phyloP scores from a whole-genome alignment of 768 basidiomycete species.

The Pilatotrama ljubarskyi region DNA sequence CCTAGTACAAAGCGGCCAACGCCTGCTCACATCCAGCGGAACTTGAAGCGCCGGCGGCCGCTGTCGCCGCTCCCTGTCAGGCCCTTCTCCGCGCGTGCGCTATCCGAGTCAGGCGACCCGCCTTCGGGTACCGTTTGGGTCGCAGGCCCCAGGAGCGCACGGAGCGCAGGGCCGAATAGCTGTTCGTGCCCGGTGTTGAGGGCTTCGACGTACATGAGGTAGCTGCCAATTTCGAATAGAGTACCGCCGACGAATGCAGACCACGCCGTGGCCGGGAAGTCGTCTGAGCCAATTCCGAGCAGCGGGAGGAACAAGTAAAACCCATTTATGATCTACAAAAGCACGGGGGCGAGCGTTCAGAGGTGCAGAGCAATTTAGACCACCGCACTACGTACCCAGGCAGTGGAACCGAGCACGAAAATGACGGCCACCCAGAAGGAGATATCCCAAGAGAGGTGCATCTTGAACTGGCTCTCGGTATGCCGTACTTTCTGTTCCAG shows the following conservation, averaged over 20 bases:
- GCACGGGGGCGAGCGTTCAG: background rate
- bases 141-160: slow-evolving; percentile 19
- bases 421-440: slow-evolving; percentile 30
- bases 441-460: slow-evolving; percentile 26
- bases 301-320: slow-evolving; percentile 55
- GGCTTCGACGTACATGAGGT: slow-evolving; percentile 55
- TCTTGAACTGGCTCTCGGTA: slow-evolving; percentile 20
- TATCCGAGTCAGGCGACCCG: background rate
- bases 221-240: slow-evolving; percentile 57
- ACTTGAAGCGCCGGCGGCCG: slow-evolving; percentile 1
- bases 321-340: slow-evolving; percentile 56
- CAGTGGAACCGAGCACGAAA: slow-evolving; percentile 26
- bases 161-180: slow-evolving; percentile 39
- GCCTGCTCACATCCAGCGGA: slow-evolving; percentile 30
- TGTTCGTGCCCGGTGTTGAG: slow-evolving; percentile 47
- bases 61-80: background rate
- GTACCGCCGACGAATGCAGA: slow-evolving; percentile 61
- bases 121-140: background rate
- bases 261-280: slow-evolving; percentile 36
- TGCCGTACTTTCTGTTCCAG: slow-evolving; percentile 21
- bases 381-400: slow-evolving; percentile 27
- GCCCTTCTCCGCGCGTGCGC: slow-evolving; percentile 5
- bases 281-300: slow-evolving; percentile 31
- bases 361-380: slow-evolving; percentile 42
- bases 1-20: slow-evolving; percentile 32